Conservation (phyloP, 2,329 filamentous ascomycete species). For the Colletotrichum eremochloae region DNA sequence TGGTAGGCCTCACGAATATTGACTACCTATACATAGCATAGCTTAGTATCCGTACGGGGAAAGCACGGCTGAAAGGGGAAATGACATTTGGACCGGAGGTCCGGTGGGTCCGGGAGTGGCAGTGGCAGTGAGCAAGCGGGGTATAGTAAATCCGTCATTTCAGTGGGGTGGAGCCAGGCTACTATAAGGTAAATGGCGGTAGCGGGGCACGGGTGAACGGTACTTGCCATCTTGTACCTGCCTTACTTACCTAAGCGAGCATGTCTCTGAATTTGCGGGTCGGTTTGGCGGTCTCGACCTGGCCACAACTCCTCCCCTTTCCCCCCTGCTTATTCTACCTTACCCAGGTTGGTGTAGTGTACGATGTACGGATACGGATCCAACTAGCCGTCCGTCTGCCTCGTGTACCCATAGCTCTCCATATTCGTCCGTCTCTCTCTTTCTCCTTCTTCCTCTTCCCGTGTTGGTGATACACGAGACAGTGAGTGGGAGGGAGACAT, state of each 20-base stretch:
- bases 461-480: background rate
- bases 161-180: background rate
- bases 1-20: too few relatives aligned
- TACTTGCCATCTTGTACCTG: conserved; percentile 19
- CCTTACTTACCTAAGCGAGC: conserved; percentile 6
- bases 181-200: background rate
- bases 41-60: background rate
- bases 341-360: too few relatives aligned
- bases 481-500: background rate
- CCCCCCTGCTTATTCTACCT: too few relatives aligned
- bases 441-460: background rate
- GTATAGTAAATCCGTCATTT: conserved; percentile 19
- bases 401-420: background rate
- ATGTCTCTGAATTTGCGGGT: conserved; percentile 8
- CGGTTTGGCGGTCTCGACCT: conserved; percentile 28
- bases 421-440: background rate
- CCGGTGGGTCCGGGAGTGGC: conserved; percentile 1
- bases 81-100: conserved; percentile 16
- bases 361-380: too few relatives aligned
- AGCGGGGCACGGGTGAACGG: conserved; percentile 1
- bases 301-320: conserved; percentile 18
- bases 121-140: background rate
- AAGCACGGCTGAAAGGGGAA: conserved; percentile 1
- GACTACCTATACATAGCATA: background rate
- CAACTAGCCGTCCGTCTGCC: background rate